Evolutionary conservation across 179 eudicot genomes (phyloP).

Genomic region (Patellifolia procumbens): DNA sequence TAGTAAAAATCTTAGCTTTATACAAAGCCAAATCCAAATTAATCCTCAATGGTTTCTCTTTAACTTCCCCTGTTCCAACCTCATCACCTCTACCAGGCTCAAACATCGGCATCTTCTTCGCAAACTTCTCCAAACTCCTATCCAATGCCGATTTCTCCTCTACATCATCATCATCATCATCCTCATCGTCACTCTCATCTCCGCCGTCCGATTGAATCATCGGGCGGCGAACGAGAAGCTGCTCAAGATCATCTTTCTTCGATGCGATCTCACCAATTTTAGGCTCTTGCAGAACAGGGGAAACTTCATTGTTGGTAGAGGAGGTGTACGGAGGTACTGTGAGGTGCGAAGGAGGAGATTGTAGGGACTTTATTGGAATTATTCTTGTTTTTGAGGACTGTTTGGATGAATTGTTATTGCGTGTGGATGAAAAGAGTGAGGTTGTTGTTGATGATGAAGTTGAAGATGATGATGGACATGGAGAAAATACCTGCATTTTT

Average conservation of each 20-base stretch:
- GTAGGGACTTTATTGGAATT: constrained; percentile 35
- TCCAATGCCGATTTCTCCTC: constrained; percentile 47
- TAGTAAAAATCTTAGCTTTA: constrained; percentile 59
- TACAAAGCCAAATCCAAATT: constrained; percentile 89
- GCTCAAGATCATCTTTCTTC: constrained; percentile 45
- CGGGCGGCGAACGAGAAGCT: constrained; percentile 63
- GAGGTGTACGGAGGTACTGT: constrained; percentile 31
- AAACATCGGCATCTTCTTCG: constrained; percentile 76
- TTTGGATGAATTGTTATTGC: constrained; percentile 22
- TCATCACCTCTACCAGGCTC: constrained; percentile 62
- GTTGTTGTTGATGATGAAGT: constrained; percentile 25
- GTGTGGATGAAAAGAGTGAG: constrained; percentile 17
- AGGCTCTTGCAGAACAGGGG: constrained; percentile 23
- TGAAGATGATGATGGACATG: constrained; percentile 34
- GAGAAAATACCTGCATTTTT: constrained; percentile 37
- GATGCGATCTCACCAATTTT: constrained; percentile 17
- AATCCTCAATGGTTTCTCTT: constrained; percentile 56
- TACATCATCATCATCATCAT: constrained; percentile 10
- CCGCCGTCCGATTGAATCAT: constrained; percentile 43
- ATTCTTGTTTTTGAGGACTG: constrained; percentile 24
- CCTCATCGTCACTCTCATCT: constrained; percentile 21
- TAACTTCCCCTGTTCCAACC: constrained; percentile 11
- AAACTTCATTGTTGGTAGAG: constrained; percentile 13
- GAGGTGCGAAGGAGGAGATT: constrained; percentile 38
- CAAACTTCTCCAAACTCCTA: constrained; percentile 55